phyloP scores from a whole-genome alignment of 257 asterid species.

The Echites panduratus region DNA sequence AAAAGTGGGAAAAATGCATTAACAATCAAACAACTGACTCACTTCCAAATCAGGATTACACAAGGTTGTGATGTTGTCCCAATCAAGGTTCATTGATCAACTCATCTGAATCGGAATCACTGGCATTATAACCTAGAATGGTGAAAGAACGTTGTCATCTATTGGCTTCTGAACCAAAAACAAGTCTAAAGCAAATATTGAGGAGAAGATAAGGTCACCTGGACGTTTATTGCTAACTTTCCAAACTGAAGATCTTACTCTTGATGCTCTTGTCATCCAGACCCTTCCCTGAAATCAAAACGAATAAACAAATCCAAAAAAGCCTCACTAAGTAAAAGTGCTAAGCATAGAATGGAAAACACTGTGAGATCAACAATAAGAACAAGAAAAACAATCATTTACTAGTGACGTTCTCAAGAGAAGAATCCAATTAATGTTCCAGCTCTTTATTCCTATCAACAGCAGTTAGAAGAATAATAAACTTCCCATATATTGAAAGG shows the following conservation, averaged over 20 bases:
- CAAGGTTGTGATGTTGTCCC: neutral
- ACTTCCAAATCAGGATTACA: slow-evolving; percentile 23
- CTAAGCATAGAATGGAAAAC: neutral
- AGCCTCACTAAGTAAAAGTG: neutral
- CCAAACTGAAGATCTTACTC: slow-evolving; percentile 62
- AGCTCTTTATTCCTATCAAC: neutral
- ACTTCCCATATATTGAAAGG: neutral
- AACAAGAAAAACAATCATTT: neutral
- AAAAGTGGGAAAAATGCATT: neutral
- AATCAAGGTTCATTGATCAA: slow-evolving; percentile 30
- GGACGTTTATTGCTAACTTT: slow-evolving; percentile 75
- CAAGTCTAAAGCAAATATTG: neutral
- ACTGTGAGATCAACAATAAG: neutral
- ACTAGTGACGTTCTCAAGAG: neutral
- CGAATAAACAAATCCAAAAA: slow-evolving; percentile 16
- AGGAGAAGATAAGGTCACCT: slow-evolving; percentile 32
- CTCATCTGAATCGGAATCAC: slow-evolving; percentile 76
- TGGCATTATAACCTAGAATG: slow-evolving; percentile 60
- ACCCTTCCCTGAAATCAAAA: slow-evolving; percentile 40
- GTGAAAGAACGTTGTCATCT: slow-evolving; percentile 2
- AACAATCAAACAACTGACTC: slow-evolving; percentile 14
- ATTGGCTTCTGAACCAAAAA: neutral
- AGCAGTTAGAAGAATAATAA: neutral
- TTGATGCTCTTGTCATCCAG: slow-evolving; percentile 66
- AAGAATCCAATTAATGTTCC: neutral